Evolutionary conservation across 1,139 yeast species (phyloP), one percentile per base, ranked within the genome.

Genomic region (Schwanniomyces etchellsii): DNA sequence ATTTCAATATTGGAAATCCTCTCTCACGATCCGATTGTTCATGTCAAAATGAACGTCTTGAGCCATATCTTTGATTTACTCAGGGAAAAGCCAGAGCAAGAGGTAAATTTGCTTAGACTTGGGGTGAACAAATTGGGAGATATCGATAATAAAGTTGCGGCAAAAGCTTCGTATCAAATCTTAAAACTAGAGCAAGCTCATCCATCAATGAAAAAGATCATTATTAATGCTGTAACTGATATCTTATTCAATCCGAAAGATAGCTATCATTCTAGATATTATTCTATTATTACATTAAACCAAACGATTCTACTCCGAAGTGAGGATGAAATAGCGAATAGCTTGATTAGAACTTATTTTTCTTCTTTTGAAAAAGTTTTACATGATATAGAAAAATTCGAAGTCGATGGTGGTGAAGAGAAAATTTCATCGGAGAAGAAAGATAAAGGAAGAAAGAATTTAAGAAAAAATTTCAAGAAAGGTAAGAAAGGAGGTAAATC

Each of bases 41-140:
- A 84, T 50, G 95, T 91, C 26, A 77, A 95, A 53, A 72, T 81
- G 68, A 84, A 77, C 39, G 77, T 84, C 24, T 71, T 88, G 23
- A 65, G 73, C 28, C 91, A 85, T 49, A 71, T 89, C 26, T 83
- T 89, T 44, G 95, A 85, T 38, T 66, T 91, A 27, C 63, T 91
- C 37, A 79, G 77, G 43, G 70, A 82, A 11, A 91, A 89, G 53
- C 97, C 99, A 3, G 99, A 91, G 60, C 98, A 93, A 62, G 99
- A 91, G 58, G 94, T 81, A 30, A 91, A 93, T 53, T 65, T 93
- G 42, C 67, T 91, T 46, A 74, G 91, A 45, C 67, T 93, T 35
- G 96, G 95, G 30, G 93, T 88, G 29, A 91, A 93, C 56, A 91
- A 91, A 54, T 68, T 91, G 29, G 98, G 98, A 60, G 99, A 91